Percentiles rank a stretch among this genome's conserved stretches.
phyloP scores from a whole-genome alignment of 768 basidiomycete species.

The Boletus eberwhitei region DNA sequence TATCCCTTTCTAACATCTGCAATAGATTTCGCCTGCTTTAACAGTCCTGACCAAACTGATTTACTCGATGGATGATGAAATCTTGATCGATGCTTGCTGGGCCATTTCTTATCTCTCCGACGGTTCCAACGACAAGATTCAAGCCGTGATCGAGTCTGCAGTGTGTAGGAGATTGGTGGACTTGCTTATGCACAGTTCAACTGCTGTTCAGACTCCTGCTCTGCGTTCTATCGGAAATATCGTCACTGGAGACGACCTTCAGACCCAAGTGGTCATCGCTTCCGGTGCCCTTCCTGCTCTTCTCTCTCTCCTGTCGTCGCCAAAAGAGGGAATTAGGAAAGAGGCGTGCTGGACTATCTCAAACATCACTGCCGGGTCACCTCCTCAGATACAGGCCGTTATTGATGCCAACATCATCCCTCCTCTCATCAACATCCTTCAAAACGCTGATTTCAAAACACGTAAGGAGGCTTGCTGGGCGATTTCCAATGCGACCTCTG shows the following conservation, averaged over 20 bases:
- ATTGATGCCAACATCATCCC: slow-evolving; percentile 98
- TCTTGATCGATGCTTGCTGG: slow-evolving; percentile 99
- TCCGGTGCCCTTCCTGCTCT: slow-evolving; percentile 96
- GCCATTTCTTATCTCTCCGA: slow-evolving; percentile 99
- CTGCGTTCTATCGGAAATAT: slow-evolving; percentile 99
- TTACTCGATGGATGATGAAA: slow-evolving; percentile 98
- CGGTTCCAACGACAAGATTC: slow-evolving; percentile 99
- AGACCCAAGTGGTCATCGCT: slow-evolving; percentile 98
- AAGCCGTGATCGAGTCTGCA: slow-evolving; percentile 97
- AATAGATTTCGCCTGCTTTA: slow-evolving; percentile 92
- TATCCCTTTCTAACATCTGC: slow-evolving; percentile 14
- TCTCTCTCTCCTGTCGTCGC: slow-evolving; percentile 87
- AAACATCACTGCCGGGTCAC: slow-evolving; percentile 96
- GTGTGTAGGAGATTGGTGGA: slow-evolving; percentile 98
- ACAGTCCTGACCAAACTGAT: slow-evolving; percentile 97
- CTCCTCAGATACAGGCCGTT: slow-evolving; percentile 94
- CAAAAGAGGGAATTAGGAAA: slow-evolving; percentile 98
- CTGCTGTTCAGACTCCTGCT: slow-evolving; percentile 97
- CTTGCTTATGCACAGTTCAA: slow-evolving; percentile 89
- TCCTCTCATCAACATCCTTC: slow-evolving; percentile 96
- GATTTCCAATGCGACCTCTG: slow-evolving; percentile 97
- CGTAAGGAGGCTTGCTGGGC: slow-evolving; percentile 99
- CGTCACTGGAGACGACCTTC: slow-evolving; percentile 97
- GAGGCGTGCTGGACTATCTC: slow-evolving; percentile 99
- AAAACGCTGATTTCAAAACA: slow-evolving; percentile 98